phyloP scores from a whole-genome alignment of 331 rosid genomes.

The Spiraea crenata region DNA sequence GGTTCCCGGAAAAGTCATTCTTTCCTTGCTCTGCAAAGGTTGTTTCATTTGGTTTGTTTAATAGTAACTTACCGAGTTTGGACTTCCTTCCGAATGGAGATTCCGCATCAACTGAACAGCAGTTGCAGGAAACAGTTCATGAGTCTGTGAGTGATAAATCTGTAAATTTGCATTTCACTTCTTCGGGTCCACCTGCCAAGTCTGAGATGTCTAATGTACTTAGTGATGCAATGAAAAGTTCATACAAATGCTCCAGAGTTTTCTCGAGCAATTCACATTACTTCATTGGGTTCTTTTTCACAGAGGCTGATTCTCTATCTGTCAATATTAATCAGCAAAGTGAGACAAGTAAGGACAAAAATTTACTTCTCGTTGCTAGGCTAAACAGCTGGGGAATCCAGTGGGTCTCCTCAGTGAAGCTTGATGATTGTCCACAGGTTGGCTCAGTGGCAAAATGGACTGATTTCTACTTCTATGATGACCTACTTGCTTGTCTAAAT shows the following conservation, averaged over 20 bases:
- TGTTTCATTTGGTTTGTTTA: slow-evolving; percentile 73
- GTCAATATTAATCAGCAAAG: slow-evolving; percentile 38
- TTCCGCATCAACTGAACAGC: slow-evolving; percentile 35
- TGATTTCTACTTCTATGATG: slow-evolving; percentile 74
- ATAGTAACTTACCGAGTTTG: slow-evolving; percentile 40
- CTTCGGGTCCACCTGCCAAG: slow-evolving; percentile 28
- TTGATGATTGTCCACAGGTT: slow-evolving; percentile 50
- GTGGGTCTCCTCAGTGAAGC: slow-evolving; percentile 76
- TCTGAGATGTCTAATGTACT: slow-evolving; percentile 46
- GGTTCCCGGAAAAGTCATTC: slow-evolving; percentile 63
- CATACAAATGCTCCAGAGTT: slow-evolving; percentile 61
- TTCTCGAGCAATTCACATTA: slow-evolving; percentile 75
- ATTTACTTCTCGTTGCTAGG: slow-evolving; percentile 71
- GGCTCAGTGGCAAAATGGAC: slow-evolving; percentile 55
- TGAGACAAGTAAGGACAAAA: slow-evolving; percentile 33
- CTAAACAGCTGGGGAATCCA: slow-evolving; percentile 56
- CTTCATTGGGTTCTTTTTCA: slow-evolving; percentile 65
- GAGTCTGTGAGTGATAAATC: slow-evolving; percentile 31
- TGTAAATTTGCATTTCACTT: slow-evolving; percentile 29
- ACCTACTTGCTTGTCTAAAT: slow-evolving; percentile 73
- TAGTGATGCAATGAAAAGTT: slow-evolving; percentile 53
- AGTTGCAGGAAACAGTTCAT: slow-evolving; percentile 35
- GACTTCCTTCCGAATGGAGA: slow-evolving; percentile 35
- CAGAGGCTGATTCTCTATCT: slow-evolving; percentile 36
- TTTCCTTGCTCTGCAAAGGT: slow-evolving; percentile 70